Evolutionary conservation across 768 basidiomycete species (phyloP), one percentile per base, ranked within the genome.

Genomic region (Cystobasidium ongulense): DNA sequence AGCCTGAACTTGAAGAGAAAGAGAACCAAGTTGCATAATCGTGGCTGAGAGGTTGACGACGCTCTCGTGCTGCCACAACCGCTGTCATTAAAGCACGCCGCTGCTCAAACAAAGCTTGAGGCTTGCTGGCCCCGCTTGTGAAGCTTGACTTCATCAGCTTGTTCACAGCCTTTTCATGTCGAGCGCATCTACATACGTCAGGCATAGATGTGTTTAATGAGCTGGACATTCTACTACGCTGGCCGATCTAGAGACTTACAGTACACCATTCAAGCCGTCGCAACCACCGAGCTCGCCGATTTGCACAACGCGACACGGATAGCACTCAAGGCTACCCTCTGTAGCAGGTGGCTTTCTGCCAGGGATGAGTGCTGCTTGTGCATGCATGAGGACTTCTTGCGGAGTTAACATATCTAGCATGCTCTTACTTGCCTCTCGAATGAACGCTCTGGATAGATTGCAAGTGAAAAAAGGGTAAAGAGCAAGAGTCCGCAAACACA

Each of bases 91-190:
- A 35, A 7, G 33, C 25, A 10, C 35, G 35, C 29, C 68, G 13
- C 17, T 71, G 68, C 21, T 54, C 53, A 18, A 59, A 7, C 8
- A 71, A 31, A 1, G 29, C 46, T 23, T 53, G 21, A 21, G 68
- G 33, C 25, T 27, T n/a, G 7, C 31, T 61, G 50, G n/a, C 43
- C 1, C 33, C 35, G 5, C n/a, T 38, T n/a, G 35, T 29, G 36
- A 71, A 71, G 54, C 50, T 57, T 11, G 29, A 33, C 35, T 59
- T 38, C 53, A 71, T 31, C 27, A 71, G 54, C 54, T 71, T 71
- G 53, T 17, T 27, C 1, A 71, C 68, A 17, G 68, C 52, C 31
- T 59, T 59, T 15, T 38, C 10, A 27, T 71, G 68, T 31, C 35
- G 27, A 10, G 53, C 29, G 54, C 68, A 71, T 2, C 68, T 71